phyloP scores from a whole-genome alignment of 306 rosid genomes.

The Lathyrus tuberosus region DNA sequence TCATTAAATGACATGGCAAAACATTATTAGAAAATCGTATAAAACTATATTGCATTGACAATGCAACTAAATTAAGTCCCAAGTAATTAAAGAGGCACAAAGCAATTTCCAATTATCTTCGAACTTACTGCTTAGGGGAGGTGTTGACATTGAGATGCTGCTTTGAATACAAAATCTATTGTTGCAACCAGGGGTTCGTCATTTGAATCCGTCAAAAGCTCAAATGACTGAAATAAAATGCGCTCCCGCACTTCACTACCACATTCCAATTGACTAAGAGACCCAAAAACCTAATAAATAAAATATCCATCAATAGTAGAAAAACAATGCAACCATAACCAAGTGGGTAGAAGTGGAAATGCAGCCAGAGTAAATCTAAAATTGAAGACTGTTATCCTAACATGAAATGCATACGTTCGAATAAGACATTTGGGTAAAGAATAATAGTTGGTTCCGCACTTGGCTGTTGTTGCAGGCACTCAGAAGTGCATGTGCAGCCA shows the following conservation, averaged over 20 bases:
- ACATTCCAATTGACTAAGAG: constrained; percentile 92
- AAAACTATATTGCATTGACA: constrained; percentile 14
- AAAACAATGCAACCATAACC: constrained; percentile 28
- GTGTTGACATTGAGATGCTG: constrained; percentile 97
- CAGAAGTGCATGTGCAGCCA: constrained; percentile 93
- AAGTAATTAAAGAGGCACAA: constrained; percentile 28
- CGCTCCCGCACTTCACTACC: constrained; percentile 96
- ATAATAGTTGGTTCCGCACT: constrained; percentile 71
- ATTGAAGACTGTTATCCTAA: constrained; percentile 12
- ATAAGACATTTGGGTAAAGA: constrained; percentile 35
- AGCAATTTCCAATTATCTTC: constrained; percentile 35
- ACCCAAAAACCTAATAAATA: constrained; percentile 74
- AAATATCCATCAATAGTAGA: constrained; percentile 52
- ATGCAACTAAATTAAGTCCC: constrained; percentile 1
- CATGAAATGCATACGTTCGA: constrained; percentile 7
- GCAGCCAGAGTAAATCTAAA: constrained; percentile 21
- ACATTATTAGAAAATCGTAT: background rate
- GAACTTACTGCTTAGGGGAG: constrained; percentile 92
- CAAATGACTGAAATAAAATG: constrained; percentile 74
- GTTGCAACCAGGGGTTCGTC: constrained; percentile 83
- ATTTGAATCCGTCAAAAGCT: constrained; percentile 82
- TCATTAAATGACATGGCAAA: constrained; percentile 21
- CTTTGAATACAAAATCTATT: constrained; percentile 89
- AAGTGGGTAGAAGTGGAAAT: constrained; percentile 13
- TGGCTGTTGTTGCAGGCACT: constrained; percentile 76